These are phyloP conservation scores for Alisma plantagoaquatica DNA, from an alignment of 106 monocot species.

Conservation along the genomic window DNA sequence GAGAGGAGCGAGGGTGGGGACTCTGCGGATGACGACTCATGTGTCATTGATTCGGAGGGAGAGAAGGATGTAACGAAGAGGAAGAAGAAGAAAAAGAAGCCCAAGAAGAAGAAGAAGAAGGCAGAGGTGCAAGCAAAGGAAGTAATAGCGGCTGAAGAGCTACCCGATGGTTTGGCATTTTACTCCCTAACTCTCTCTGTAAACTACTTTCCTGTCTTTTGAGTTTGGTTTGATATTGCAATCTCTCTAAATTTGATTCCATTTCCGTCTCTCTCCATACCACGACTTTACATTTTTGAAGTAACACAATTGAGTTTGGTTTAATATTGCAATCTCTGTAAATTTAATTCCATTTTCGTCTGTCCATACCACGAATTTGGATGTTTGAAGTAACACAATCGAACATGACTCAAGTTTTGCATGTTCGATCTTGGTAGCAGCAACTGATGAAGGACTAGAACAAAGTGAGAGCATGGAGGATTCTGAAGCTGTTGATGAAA, in stretches of 20 bases:
- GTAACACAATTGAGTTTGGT: no score
- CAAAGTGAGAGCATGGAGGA: conserved; percentile 6
- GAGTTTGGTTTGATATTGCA: no score
- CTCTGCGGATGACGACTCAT: conserved; percentile 3
- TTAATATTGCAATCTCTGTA: no score
- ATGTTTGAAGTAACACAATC: not conserved
- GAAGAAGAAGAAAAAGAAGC: conserved; percentile 23
- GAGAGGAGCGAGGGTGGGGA: conserved; percentile 10
- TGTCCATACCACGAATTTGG: not conserved
- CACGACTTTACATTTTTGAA: not conserved
- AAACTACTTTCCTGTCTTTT: no score
- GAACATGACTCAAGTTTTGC: not conserved
- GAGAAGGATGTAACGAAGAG: conserved; percentile 13
- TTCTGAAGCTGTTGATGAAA: conserved; percentile 30
- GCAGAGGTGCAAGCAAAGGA: conserved; percentile 3
- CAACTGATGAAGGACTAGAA: not conserved
- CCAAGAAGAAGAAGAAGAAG: conserved; percentile 11
- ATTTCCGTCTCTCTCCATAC: no score
- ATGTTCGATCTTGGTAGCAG: not conserved
- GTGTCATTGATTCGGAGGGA: conserved; percentile 3
- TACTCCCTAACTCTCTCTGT: not conserved
- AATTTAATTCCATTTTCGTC: no score
- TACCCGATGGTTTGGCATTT: not conserved
- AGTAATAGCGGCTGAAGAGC: conserved; percentile 13
- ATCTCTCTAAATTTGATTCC: no score